Percentiles rank a stretch among this genome's conserved stretches.
Evolutionary conservation across 208 protist species (phyloP).

Genomic region (Trichomonas tenax): DNA sequence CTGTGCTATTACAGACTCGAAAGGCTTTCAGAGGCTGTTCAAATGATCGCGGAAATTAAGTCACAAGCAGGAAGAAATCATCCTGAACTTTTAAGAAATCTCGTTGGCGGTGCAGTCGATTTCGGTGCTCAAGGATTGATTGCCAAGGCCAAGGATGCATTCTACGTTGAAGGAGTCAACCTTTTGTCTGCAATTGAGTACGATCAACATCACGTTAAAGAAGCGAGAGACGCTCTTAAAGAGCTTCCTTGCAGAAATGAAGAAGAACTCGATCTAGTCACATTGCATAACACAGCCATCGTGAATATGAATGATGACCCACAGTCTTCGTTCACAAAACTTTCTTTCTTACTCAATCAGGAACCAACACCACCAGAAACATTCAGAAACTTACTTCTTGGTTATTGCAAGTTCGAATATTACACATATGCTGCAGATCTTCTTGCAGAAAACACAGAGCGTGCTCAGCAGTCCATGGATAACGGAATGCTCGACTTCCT

Average conservation of each 20-base stretch:
- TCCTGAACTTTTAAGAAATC: background rate
- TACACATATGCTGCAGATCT: conserved; percentile 80
- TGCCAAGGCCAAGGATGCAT: background rate
- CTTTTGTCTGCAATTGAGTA: background rate
- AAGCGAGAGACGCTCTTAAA: background rate
- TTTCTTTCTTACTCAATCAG: conserved; percentile 76
- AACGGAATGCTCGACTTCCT: conserved; percentile 78
- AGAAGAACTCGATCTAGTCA: conserved; percentile 84
- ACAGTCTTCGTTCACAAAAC: conserved; percentile 71
- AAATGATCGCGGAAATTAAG: background rate
- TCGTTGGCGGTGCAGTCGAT: background rate
- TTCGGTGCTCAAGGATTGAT: background rate
- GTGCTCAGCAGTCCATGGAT: conserved; percentile 70
- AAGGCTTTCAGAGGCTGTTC: background rate
- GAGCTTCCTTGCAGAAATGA: background rate
- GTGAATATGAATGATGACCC: conserved; percentile 82
- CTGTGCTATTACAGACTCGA: background rate
- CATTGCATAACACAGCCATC: conserved; percentile 83
- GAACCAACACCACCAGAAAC: conserved; percentile 81
- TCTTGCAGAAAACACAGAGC: conserved; percentile 72
- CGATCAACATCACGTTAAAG: background rate
- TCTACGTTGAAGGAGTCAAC: background rate
- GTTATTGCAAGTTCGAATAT: conserved; percentile 81
- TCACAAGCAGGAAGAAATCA: background rate
- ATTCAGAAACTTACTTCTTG: conserved; percentile 86